phyloP scores from a whole-genome alignment of 176 grass and related monocot genomes.

The Carex cristatella region DNA sequence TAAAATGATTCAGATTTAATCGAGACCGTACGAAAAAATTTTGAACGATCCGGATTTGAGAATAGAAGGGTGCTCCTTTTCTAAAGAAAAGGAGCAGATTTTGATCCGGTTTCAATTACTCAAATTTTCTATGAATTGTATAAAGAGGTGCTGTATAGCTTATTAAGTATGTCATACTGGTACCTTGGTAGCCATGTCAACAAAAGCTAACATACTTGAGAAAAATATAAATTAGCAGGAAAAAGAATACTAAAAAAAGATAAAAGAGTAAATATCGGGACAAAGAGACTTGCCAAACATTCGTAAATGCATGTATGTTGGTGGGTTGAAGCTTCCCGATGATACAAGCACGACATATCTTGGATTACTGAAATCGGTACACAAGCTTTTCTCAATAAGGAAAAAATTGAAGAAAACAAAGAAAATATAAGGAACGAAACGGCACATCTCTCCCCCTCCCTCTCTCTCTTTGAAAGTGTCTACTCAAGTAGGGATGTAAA shows the following conservation, averaged over 20 bases:
- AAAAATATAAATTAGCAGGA: not conserved
- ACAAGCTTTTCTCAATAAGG: slow-evolving; percentile 3
- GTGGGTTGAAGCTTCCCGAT: slow-evolving; percentile 83
- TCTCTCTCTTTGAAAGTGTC: no score
- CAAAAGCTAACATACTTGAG: not conserved
- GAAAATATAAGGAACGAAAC: no score
- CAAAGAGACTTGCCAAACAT: slow-evolving; percentile 59
- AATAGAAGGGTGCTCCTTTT: no score
- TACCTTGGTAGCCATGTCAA: not conserved
- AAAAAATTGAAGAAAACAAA: not conserved
- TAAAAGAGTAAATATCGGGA: not conserved
- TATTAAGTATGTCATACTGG: not conserved
- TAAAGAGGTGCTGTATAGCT: not conserved
- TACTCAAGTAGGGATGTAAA: no score
- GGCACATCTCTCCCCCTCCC: no score
- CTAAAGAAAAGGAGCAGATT: no score
- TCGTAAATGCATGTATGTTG: slow-evolving; percentile 89
- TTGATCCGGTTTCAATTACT: not conserved
- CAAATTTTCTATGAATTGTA: not conserved
- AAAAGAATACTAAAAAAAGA: not conserved
- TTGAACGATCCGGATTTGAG: no score
- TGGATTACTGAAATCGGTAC: slow-evolving; percentile 16
- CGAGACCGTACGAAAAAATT: no score
- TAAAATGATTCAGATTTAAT: no score
- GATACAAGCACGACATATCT: slow-evolving; percentile 46